Conservation (phyloP, 352 stramenopile species). For the Globisporangium apiculatum region DNA sequence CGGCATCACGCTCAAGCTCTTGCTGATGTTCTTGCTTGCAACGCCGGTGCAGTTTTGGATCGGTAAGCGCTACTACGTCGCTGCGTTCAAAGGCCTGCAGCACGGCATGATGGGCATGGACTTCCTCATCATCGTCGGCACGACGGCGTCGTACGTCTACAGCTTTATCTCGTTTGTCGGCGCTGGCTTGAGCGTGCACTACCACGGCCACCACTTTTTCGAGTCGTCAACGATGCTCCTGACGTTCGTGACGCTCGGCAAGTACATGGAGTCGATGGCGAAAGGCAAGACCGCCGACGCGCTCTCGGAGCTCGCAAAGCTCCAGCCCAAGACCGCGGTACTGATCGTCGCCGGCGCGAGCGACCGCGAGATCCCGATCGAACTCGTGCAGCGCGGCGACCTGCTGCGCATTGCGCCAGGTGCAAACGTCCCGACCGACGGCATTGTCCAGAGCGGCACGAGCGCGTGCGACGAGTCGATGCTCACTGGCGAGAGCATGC, state of each 20-base stretch:
- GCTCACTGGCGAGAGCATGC: conserved; percentile 86
- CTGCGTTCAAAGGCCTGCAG: conserved; percentile 72
- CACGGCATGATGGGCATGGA: conserved; percentile 89
- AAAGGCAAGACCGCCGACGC: conserved; percentile 82
- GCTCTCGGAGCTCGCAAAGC: conserved; percentile 57
- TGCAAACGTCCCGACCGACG: conserved; percentile 75
- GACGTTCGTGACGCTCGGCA: conserved; percentile 83
- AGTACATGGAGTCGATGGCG: conserved; percentile 86
- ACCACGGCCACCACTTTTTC: conserved; percentile 83
- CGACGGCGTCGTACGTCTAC: conserved; percentile 83
- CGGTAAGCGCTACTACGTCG: conserved; percentile 73
- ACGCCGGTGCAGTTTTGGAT: conserved; percentile 85
- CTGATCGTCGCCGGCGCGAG: conserved; percentile 42
- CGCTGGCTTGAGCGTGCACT: conserved; percentile 45
- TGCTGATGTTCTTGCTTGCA: conserved; percentile 80
- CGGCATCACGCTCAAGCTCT: conserved; percentile 61
- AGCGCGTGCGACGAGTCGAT: conserved; percentile 77
- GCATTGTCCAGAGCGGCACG: conserved; percentile 61
- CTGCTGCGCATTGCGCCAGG: conserved; percentile 64
- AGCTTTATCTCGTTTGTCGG: conserved; percentile 75
- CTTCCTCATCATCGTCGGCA: conserved; percentile 81
- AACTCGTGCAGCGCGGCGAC: conserved; percentile 79
- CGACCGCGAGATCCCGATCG: conserved; percentile 72
- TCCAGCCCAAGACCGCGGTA: conserved; percentile 76
- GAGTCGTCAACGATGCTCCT: conserved; percentile 83